Conservation (phyloP, 768 basidiomycete species). For the Chalciporus piperatus region DNA sequence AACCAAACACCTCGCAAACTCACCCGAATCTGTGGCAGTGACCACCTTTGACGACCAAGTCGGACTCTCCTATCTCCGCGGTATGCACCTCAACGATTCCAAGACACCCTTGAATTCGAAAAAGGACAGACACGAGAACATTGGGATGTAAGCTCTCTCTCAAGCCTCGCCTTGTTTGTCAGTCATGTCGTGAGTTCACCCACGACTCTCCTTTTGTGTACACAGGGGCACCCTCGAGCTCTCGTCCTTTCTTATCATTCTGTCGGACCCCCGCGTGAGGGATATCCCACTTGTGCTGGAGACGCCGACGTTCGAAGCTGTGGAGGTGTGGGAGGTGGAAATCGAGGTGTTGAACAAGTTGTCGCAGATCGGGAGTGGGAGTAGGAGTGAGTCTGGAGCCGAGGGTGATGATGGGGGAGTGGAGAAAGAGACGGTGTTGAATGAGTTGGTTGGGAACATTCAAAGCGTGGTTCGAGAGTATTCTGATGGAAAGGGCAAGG, state of each 20-base stretch:
- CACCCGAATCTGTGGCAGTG: conserved; percentile 38
- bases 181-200: background rate
- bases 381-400: background rate
- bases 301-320: conserved; percentile 69
- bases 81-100: conserved; percentile 86
- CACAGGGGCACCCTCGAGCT: conserved; percentile 68
- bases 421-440: conserved; percentile 1
- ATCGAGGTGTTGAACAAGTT: conserved; percentile 57
- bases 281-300: conserved; percentile 80
- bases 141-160: conserved; percentile 70
- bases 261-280: conserved; percentile 65
- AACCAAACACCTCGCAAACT: background rate
- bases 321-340: conserved; percentile 72
- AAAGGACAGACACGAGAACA: conserved; percentile 81
- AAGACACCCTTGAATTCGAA: conserved; percentile 61
- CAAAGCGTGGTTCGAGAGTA: conserved; percentile 13
- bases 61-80: conserved; percentile 70
- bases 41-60: conserved; percentile 63
- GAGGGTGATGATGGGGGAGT: background rate
- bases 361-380: conserved; percentile 16
- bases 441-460: conserved; percentile 12
- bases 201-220: background rate
- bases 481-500: conserved; percentile 8
- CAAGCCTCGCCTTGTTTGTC: background rate
- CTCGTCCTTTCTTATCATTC: conserved; percentile 57